phyloP scores from a whole-genome alignment of 106 monocot genomes.

The Allium cepa region DNA sequence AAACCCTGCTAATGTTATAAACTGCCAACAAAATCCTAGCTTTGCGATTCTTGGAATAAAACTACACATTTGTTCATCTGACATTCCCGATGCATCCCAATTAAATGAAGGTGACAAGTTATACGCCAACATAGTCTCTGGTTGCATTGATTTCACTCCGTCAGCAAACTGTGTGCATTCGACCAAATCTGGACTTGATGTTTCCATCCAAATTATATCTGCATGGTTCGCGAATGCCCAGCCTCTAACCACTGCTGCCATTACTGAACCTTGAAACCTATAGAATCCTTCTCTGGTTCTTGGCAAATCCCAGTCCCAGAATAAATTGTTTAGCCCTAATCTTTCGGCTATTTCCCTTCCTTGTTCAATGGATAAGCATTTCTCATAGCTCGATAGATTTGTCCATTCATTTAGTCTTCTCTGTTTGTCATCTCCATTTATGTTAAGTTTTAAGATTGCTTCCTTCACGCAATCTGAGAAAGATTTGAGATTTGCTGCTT shows the following conservation, averaged over 20 bases:
- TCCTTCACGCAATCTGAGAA: constrained; percentile 57
- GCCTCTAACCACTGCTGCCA: constrained; percentile 64
- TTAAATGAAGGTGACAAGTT: constrained; percentile 98
- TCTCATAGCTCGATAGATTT: constrained; percentile 18
- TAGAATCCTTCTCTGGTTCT: constrained; percentile 94
- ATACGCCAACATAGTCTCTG: constrained; percentile 84
- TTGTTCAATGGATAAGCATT: constrained; percentile 54
- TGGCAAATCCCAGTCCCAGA: constrained; percentile 98
- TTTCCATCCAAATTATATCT: constrained; percentile 79
- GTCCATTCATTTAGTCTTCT: constrained; percentile 47
- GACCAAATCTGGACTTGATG: constrained; percentile 62
- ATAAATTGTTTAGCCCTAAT: constrained; percentile 48
- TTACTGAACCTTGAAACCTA: constrained; percentile 69
- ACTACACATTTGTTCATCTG: constrained; percentile 54
- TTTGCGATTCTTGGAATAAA: constrained; percentile 81
- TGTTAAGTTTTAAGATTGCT: constrained; percentile 34
- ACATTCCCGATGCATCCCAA: constrained; percentile 95
- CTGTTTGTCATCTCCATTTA: constrained; percentile 35
- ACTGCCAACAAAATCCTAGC: constrained; percentile 91
- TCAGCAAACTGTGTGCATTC: constrained; percentile 70
- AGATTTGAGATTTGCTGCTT: constrained; percentile 56
- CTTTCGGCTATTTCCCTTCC: constrained; percentile 36
- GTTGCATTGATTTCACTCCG: constrained; percentile 47
- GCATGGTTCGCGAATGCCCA: constrained; percentile 65
- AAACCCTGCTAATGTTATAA: constrained; percentile 88